Evolutionary conservation across 2,329 filamentous ascomycete genomes (phyloP), one percentile per base, ranked within the genome.

Genomic region (Bipolaris cookei): DNA sequence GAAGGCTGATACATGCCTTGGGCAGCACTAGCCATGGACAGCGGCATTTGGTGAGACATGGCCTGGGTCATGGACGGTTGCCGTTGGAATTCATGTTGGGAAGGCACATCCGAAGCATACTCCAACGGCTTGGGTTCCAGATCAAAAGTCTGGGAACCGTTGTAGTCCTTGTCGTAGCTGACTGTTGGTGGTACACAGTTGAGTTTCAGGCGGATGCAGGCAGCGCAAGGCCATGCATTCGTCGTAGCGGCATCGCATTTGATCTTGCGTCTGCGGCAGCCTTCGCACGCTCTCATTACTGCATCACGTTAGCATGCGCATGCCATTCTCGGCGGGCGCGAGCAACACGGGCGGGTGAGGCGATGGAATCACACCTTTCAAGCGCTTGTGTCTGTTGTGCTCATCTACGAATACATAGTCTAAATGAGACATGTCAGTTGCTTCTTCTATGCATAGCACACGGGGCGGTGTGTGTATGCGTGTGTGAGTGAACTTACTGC

Each of bases 361-460:
- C 4, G 14, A 37, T 44, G 58, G 34, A 49, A 45, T 41, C 76
- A 59, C 85, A 95, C 92, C 92, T 84, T 98, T 98, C 62, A 98
- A 82, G 69, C 94, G 87, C 80, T 98, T 98, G 79, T 98, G 95
- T 63, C 95, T 90, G 81, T 98, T 98, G 78, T 98, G 95, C 78
- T 98, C 94, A 78, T 98, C 94, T 56, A 98, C 95, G 74, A 98
- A 98, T 70, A 98, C 95, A 90, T 97, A 98, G 77, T 97, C 93
- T 96, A 70, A 43, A 58, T 56, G 43, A n/a, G 73, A 23, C 39
- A 35, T 45, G 62, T 75, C 61, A 72, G 63, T 54, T 30, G 23
- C 16, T 54, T 34, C 21, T n/a, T 16, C 18, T 30, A 6, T 37
- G n/a, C 18, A 32, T 32, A 23, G 32, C n/a, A 23, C 41, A 39